Evolutionary conservation across 768 basidiomycete genomes (phyloP).

Genomic region (Boletellus emodensis): DNA sequence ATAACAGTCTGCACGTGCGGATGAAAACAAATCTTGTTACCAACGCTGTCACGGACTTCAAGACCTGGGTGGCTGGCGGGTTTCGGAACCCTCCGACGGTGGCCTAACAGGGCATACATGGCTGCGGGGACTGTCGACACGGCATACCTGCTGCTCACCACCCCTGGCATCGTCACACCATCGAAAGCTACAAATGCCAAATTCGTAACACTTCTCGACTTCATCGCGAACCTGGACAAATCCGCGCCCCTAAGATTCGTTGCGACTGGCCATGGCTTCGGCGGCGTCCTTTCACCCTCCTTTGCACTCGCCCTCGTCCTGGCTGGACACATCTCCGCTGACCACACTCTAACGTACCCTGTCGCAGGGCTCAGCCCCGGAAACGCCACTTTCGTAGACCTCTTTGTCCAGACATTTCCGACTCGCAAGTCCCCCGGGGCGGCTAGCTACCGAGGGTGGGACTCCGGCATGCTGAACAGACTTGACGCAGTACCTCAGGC

Average conservation of each 20-base stretch:
- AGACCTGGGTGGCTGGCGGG: constrained; percentile 1
- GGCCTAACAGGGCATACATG: neutral
- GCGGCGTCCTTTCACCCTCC: constrained; percentile 7
- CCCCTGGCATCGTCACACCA: neutral
- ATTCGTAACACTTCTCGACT: neutral
- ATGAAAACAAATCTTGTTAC: neutral
- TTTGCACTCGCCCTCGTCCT: constrained; percentile 8
- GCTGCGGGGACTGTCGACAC: constrained; percentile 1
- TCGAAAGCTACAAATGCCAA: neutral
- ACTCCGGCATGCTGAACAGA: neutral
- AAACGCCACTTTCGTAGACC: neutral
- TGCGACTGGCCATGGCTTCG: constrained; percentile 3
- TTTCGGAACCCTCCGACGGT: neutral
- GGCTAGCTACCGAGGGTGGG: neutral
- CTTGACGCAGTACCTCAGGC: neutral
- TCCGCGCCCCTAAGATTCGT: neutral
- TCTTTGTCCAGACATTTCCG: neutral
- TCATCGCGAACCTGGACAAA: neutral
- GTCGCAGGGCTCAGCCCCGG: constrained; percentile 7
- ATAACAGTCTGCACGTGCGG: neutral
- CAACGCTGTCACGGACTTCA: constrained; percentile 2
- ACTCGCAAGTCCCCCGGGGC: neutral
- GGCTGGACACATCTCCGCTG: neutral
- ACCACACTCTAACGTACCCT: neutral
- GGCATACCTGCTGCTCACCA: neutral